Percentiles rank a stretch among this genome's conserved stretches.
Conservation (phyloP, 1,284 basidiomycete genomes). For the Sanghuangporus baumii region DNA sequence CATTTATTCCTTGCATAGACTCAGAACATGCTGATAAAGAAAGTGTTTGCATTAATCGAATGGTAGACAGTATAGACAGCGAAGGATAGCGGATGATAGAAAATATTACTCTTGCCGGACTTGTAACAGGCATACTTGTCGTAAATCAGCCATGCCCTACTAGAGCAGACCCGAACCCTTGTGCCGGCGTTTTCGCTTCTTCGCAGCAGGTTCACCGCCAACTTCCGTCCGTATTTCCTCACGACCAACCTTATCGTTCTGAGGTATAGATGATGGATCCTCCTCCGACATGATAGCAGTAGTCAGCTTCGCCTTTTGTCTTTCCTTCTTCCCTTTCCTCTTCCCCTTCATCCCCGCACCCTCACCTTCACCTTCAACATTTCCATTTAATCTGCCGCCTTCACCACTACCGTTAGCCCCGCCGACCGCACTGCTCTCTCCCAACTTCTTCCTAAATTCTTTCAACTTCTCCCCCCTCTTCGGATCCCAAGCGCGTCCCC, state of each 20-base stretch:
- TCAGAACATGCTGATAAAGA: no score
- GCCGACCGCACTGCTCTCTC: conserved; percentile 12
- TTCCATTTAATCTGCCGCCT: conserved; percentile 12
- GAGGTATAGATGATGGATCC: background rate
- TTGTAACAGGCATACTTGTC: no score
- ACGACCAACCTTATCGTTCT: background rate
- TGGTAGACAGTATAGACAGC: no score
- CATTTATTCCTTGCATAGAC: no score
- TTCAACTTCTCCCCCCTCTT: conserved; percentile 64
- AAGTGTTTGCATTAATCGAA: no score
- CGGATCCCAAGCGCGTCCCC: conserved; percentile 52
- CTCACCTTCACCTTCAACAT: conserved; percentile 12
- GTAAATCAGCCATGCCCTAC: background rate
- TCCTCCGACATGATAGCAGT: background rate
- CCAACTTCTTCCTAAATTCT: conserved; percentile 65
- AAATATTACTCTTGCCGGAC: no score
- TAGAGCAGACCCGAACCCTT: background rate
- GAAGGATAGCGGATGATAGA: no score
- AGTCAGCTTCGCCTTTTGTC: conserved; percentile 47
- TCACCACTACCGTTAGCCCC: background rate
- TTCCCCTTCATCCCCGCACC: conserved; percentile 19
- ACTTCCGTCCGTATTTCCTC: background rate
- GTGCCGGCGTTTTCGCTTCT: conserved; percentile 17
- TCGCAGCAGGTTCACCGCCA: conserved; percentile 3
- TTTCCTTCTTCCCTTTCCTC: conserved; percentile 17